Conservation (phyloP, 2,329 filamentous ascomycete genomes). For the Botryosphaeria dothidea region DNA sequence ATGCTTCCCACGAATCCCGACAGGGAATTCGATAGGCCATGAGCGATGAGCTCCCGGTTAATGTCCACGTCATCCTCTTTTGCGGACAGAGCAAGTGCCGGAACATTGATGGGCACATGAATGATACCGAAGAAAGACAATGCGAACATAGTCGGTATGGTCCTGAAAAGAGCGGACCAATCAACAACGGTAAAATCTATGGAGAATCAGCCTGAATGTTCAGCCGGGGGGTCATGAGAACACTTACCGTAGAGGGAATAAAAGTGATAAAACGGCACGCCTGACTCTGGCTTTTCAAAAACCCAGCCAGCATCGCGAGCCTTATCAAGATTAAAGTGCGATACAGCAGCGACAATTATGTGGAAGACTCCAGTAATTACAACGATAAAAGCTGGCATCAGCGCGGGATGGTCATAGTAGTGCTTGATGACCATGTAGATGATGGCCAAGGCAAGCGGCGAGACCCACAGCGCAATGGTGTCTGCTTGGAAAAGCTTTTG, state of each 20-base stretch:
- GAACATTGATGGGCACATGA: conserved; percentile 97
- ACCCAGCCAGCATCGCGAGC: conserved; percentile 83
- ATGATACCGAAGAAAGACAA: conserved; percentile 96
- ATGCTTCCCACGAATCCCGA: conserved; percentile 88
- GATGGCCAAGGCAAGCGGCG: conserved; percentile 75
- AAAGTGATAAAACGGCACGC: conserved; percentile 95
- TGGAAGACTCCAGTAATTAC: conserved; percentile 76
- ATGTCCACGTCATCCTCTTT: conserved; percentile 92
- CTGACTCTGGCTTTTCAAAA: conserved; percentile 80
- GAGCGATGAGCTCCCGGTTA: conserved; percentile 86
- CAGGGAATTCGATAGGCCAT: conserved; percentile 88
- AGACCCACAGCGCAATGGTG: conserved; percentile 79
- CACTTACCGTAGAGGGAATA: conserved; percentile 87
- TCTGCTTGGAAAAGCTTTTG: conserved; percentile 71
- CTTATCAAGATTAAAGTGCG: conserved; percentile 65
- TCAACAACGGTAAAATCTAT: conserved; percentile 78
- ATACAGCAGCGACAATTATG: conserved; percentile 69
- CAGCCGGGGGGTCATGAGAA: conserved; percentile 12
- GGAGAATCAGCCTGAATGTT: conserved; percentile 15
- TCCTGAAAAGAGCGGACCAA: conserved; percentile 80
- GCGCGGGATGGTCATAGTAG: conserved; percentile 76
- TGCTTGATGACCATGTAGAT: conserved; percentile 75
- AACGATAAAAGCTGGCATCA: conserved; percentile 85
- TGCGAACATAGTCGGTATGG: conserved; percentile 91
- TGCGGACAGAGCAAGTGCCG: conserved; percentile 84